Base-by-base conservation (phyloP, 352 stramenopile species). In the Globisporangium echinulatum region DNA sequence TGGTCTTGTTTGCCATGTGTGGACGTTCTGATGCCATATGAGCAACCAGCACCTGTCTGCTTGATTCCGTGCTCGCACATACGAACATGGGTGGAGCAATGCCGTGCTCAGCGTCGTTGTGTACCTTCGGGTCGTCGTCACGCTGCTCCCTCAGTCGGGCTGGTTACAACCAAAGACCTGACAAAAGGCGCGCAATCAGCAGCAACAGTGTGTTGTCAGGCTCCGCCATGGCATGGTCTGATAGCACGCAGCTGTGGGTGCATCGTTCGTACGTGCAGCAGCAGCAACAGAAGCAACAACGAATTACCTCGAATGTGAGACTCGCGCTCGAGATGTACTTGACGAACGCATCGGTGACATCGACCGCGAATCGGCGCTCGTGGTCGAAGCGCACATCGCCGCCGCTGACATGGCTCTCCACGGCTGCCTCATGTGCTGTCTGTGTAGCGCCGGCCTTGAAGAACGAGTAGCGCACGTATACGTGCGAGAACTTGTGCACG, bases 381-480 rank as follows among this genome's bases (percentile, higher is more conserved):
- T 68, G 49, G n/a, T 49, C 44, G 7, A 80, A 52, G n/a, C 40
- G 9, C 4, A 60, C 58, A 11, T 52, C 42, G 33, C 63, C 52
- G 25, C 49, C 51, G 40, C 33, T 7, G n/a, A 52, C 56, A 19
- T 50, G 55, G 25, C 25, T 25, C 25, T 25, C 2, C 25, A 2
- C 25, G 44, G 79, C 51, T 3, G 17, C 4, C 46, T 75, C 58
- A 10, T 14, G 33, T 11, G 64, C 54, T 10, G 66, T 82, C 48
- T 81, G 65, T 37, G 33, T 65, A 48, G 25, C 69, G 8, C 62
- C 54, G 13, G 81, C 70, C 10, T 70, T 69, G 51, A 76, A 81
- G 53, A 85, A 85, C 13, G 62, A 65, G 54, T 85, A 88, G 2
- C 62, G 64, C 44, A 80, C 51, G n/a, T 59, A 71, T 7, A 85